Conservation (phyloP, 1,284 basidiomycete genomes). For the Amanita bisporigera region DNA sequence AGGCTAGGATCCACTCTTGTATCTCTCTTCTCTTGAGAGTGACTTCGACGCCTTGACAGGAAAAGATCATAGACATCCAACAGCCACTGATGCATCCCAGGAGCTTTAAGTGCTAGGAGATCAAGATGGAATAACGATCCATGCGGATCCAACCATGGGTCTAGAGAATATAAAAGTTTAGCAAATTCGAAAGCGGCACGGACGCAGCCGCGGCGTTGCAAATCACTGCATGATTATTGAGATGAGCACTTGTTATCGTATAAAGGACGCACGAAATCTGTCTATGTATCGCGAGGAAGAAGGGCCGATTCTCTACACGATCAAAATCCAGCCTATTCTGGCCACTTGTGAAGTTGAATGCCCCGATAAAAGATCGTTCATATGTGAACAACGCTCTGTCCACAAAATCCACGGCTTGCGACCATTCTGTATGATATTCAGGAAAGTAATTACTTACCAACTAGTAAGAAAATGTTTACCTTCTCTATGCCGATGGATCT, state of each 20-base stretch:
- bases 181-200: conserved; percentile 91
- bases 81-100: conserved; percentile 82
- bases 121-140: conserved; percentile 86
- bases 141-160: conserved; percentile 86
- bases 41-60: conserved; percentile 36
- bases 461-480: conserved; percentile 51
- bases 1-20: conserved; percentile 58
- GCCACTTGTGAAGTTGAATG: conserved; percentile 83
- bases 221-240: conserved; percentile 52
- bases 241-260: neutral
- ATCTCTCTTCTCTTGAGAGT: conserved; percentile 24
- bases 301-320: conserved; percentile 82
- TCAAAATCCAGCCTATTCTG: conserved; percentile 86
- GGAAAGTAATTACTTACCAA: neutral
- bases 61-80: conserved; percentile 66
- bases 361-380: conserved; percentile 83
- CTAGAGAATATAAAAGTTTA: conserved; percentile 78
- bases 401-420: conserved; percentile 83
- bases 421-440: conserved; percentile 61
- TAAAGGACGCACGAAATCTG: conserved; percentile 65
- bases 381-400: conserved; percentile 90
- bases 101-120: conserved; percentile 75
- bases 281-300: conserved; percentile 82
- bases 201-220: conserved; percentile 86
- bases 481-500: conserved; percentile 84